These are phyloP conservation scores for Striga hermonthica DNA, from an alignment of 305 asterid species.

Conservation along the genomic window DNA sequence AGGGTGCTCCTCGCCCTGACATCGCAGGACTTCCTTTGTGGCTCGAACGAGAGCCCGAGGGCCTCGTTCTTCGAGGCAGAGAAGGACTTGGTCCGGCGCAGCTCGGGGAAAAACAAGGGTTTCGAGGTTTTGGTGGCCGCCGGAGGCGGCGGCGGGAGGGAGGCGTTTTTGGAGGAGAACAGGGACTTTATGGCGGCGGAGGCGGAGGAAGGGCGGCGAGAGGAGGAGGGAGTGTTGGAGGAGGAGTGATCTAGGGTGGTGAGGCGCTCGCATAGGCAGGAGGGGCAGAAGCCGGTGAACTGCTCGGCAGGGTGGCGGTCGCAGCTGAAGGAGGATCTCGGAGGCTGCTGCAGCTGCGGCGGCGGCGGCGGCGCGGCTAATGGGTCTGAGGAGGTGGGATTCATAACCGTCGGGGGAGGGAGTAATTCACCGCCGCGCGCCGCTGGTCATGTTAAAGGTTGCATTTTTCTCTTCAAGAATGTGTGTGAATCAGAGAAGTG, in stretches of 20 bases:
- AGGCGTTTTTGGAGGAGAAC: constrained; percentile 39
- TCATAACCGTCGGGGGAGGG: constrained; percentile 48
- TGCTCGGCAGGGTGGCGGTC: constrained; percentile 89
- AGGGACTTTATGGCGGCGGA: constrained; percentile 74
- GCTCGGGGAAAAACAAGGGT: constrained; percentile 61
- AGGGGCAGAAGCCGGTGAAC: constrained; percentile 86
- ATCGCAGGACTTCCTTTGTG: constrained; percentile 94
- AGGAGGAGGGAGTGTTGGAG: constrained; percentile 60
- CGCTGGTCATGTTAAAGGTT: constrained; percentile 39
- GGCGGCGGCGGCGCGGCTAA: constrained; percentile 66
- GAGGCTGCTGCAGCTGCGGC: constrained; percentile 75
- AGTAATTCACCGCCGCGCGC: constrained; percentile 30
- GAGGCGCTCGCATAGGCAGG: constrained; percentile 95
- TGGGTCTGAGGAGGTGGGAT: constrained; percentile 64
- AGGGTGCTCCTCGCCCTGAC: constrained; percentile 76
- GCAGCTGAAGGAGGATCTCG: constrained; percentile 91
- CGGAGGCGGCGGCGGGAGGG: constrained; percentile 35
- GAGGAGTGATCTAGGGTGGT: constrained; percentile 71
- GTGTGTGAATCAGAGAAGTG: constrained; percentile 6
- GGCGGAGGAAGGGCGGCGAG: constrained; percentile 75
- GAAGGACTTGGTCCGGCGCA: constrained; percentile 86
- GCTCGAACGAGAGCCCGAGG: constrained; percentile 63
- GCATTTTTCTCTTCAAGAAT: constrained; percentile 4
- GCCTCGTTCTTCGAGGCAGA: constrained; percentile 92
- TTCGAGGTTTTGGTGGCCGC: constrained; percentile 53